A percentile compares a stretch with the other conserved stretches of the same genome.
Evolutionary conservation across 1,284 basidiomycete genomes (phyloP).

Genomic region (Boletellus dicymbophilus): DNA sequence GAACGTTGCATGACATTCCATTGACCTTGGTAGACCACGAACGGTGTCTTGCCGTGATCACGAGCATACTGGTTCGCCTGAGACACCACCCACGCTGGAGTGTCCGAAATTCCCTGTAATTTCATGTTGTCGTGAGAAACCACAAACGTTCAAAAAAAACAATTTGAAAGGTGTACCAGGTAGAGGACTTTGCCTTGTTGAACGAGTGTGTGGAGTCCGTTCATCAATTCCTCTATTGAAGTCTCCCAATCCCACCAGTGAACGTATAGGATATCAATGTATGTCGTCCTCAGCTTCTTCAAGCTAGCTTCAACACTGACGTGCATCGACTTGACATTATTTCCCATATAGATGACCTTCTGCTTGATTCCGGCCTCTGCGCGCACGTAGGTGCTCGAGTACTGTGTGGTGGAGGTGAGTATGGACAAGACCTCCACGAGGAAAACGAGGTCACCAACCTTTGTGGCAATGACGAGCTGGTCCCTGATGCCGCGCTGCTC

Average conservation of each 20-base stretch:
- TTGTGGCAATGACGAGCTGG: conserved; percentile 56
- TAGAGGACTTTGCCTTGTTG: conserved; percentile 45
- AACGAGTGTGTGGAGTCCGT: conserved; percentile 41
- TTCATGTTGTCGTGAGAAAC: too few species aligned
- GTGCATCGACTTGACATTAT: conserved; percentile 36
- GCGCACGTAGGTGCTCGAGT: conserved; percentile 32
- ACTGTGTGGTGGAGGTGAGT: too few species aligned
- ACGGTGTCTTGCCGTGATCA: conserved; percentile 47
- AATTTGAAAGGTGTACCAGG: too few species aligned
- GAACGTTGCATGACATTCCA: conserved; percentile 50
- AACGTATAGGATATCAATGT: conserved; percentile 36
- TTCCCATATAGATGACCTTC: conserved; percentile 37
- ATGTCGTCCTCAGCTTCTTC: not conserved
- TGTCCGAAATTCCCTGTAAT: conserved; percentile 37
- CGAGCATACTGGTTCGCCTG: conserved; percentile 40
- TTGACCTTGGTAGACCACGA: conserved; percentile 53
- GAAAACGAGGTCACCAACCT: conserved; percentile 40
- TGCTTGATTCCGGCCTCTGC: conserved; percentile 20
- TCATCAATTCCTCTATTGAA: conserved; percentile 46
- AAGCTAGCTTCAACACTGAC: not conserved
- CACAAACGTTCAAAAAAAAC: too few species aligned
- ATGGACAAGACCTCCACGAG: too few species aligned
- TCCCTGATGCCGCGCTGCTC: conserved; percentile 51
- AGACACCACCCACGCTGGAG: conserved; percentile 43
- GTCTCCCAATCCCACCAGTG: conserved; percentile 37